These are phyloP conservation scores for Drechslerella dactyloides DNA, from an alignment of 2,329 filamentous ascomycete genomes.

Conservation along the genomic window DNA sequence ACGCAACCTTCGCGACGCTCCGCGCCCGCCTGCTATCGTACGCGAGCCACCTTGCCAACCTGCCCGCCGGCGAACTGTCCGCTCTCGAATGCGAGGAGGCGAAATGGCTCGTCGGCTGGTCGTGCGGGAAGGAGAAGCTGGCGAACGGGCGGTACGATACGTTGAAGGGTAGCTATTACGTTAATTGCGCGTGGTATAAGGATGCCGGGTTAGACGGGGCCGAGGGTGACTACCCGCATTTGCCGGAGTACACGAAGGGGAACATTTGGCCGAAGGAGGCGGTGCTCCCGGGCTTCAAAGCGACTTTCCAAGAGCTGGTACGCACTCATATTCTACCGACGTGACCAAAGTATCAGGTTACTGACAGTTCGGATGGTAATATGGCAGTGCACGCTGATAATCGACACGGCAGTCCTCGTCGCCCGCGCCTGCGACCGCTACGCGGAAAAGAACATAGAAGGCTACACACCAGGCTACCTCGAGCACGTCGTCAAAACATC, in stretches of 20 bases:
- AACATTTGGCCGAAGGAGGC: slow-evolving; percentile 82
- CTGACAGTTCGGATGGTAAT: too few relatives aligned
- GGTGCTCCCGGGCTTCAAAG: slow-evolving; percentile 76
- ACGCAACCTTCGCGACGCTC: slow-evolving; percentile 72
- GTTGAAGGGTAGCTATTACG: slow-evolving; percentile 82
- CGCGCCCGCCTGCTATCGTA: slow-evolving; percentile 80
- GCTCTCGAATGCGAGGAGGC: slow-evolving; percentile 61
- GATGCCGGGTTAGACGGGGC: slow-evolving; percentile 69
- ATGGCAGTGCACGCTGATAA: slow-evolving; percentile 73
- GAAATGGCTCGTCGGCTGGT: slow-evolving; percentile 64
- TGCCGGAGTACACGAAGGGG: slow-evolving; percentile 85
- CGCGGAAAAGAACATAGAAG: slow-evolving; percentile 76
- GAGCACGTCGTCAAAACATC: slow-evolving; percentile 86
- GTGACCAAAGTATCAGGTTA: neutral
- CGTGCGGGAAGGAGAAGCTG: slow-evolving; percentile 79
- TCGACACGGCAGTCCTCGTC: slow-evolving; percentile 86
- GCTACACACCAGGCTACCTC: slow-evolving; percentile 78
- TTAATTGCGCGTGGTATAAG: slow-evolving; percentile 80
- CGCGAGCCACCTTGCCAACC: slow-evolving; percentile 84
- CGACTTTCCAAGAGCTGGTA: slow-evolving; percentile 71
- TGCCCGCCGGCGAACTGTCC: slow-evolving; percentile 73
- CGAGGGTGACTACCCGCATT: slow-evolving; percentile 66
- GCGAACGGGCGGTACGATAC: slow-evolving; percentile 79
- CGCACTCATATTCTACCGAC: slow-evolving; percentile 3
- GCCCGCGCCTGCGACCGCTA: slow-evolving; percentile 89